phyloP scores from a whole-genome alignment of 164 flowering plant genomes.

The Akebia trifoliata region DNA sequence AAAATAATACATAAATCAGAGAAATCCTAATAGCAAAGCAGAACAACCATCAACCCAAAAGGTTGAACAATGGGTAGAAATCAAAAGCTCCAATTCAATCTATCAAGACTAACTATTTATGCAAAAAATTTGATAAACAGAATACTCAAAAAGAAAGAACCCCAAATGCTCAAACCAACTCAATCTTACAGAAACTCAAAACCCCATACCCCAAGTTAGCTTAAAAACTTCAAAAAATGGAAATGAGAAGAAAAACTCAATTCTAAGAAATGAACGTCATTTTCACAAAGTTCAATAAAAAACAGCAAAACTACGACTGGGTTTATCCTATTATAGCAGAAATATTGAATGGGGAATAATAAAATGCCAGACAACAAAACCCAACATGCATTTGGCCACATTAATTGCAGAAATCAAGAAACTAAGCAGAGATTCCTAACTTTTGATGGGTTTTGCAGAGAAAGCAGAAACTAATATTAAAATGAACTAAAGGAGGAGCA shows the following conservation, averaged over 20 bases:
- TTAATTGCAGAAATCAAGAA: slow-evolving; percentile 20
- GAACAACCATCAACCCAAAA: no score
- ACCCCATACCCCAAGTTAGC: not conserved
- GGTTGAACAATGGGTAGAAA: no score
- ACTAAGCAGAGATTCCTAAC: slow-evolving; percentile 51
- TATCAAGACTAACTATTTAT: no score
- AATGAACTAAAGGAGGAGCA: slow-evolving; percentile 12
- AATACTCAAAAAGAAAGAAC: no score
- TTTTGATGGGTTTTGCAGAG: slow-evolving; percentile 29
- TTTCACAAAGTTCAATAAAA: no score
- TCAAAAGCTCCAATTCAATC: no score
- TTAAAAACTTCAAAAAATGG: not conserved
- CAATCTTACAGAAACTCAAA: not conserved
- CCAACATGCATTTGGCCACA: slow-evolving; percentile 19
- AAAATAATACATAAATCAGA: no score
- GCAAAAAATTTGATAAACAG: no score
- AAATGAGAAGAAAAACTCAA: not conserved
- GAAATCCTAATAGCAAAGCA: no score
- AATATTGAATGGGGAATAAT: slow-evolving; percentile 2
- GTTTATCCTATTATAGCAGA: not conserved
- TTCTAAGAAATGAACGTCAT: not conserved
- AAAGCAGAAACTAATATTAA: slow-evolving; percentile 18
- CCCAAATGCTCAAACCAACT: no score
- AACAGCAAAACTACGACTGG: no score
- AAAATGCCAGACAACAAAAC: no score